Base-by-base conservation (phyloP, 441 rosid genomes). In the Croton setiger region DNA sequence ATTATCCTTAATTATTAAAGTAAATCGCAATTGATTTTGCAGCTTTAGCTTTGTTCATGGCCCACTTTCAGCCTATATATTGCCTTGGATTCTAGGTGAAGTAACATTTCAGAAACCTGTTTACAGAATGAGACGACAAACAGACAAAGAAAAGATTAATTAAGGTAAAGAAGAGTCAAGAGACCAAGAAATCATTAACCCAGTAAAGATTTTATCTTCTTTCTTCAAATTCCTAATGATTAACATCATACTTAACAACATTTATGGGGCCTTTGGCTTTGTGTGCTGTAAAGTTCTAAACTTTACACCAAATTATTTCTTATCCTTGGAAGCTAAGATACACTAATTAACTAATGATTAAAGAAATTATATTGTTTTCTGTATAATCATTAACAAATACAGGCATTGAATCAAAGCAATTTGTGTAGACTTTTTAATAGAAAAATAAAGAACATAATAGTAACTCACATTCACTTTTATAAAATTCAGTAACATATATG, bases 401-500 rank as follows among this genome's bases (percentile, higher is more conserved):
- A 60, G 7, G 60, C n/a, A 61, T 37, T 23, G 13, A 13, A 37
- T 10, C 36, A 60, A n/a, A 49, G 39, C 20, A 60, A 60, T 4
- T 27, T 27, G 1, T 37, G 63, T 60, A 8, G 56, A 4, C 7
- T 55, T 48, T 37, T 48, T 37, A 60, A 14, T 27, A 43, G 70
- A 49, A 69, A 67, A 69, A 67, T 20, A 60, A 57, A 45, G 48
- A 71, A 31, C 3, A 68, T 39, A 64, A 64, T 47, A 70, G 65
- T 43, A 63, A 66, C 57, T 52, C 70, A 57, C 68, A 62, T 60
- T 75, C 75, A 65, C 61, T 74, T 65, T 39, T 72, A 70, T 49
- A 59, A 55, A 21, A 14, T 33, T 76, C 68, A 76, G 63, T 66
- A 62, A 63, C 76, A 85, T 69, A 59, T 68, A 45, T 69, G 67